These are phyloP conservation scores for Chrysosporium queenslandicum DNA, from an alignment of 2,329 filamentous ascomycete genomes.

Conservation along the genomic window DNA sequence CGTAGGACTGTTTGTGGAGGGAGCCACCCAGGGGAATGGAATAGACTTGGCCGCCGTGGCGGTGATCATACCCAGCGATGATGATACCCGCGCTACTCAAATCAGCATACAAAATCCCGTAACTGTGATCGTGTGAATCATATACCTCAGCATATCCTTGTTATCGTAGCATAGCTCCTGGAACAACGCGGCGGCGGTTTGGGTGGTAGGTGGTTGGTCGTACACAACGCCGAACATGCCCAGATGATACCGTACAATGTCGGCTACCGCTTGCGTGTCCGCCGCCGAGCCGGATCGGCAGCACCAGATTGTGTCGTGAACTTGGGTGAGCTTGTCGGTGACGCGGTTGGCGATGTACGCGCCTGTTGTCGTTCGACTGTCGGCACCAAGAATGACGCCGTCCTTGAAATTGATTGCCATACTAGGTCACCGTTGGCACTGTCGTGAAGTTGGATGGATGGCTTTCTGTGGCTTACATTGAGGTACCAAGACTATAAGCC, in stretches of 20 bases:
- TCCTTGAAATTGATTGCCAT: slow-evolving; percentile 99
- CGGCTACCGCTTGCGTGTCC: slow-evolving; percentile 94
- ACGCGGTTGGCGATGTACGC: slow-evolving; percentile 98
- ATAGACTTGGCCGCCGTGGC: slow-evolving; percentile 94
- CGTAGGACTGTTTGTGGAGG: slow-evolving; percentile 91
- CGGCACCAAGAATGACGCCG: slow-evolving; percentile 90
- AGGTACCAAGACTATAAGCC: slow-evolving; percentile 71
- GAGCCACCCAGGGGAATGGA: slow-evolving; percentile 93
- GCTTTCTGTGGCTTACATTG: slow-evolving; percentile 58
- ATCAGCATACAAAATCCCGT: not conserved
- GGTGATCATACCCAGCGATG: slow-evolving; percentile 93
- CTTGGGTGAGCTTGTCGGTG: slow-evolving; percentile 96
- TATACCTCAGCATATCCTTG: slow-evolving; percentile 80
- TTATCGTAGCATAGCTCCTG: slow-evolving; percentile 97
- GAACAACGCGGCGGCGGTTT: slow-evolving; percentile 90
- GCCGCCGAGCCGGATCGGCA: slow-evolving; percentile 95
- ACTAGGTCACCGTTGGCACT: slow-evolving; percentile 40
- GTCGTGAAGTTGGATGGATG: slow-evolving; percentile 19
- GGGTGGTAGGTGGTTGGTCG: slow-evolving; percentile 81
- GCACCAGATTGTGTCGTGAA: slow-evolving; percentile 99
- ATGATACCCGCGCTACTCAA: slow-evolving; percentile 75
- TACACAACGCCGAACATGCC: slow-evolving; percentile 86
- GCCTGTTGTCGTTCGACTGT: slow-evolving; percentile 94
- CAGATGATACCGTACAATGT: slow-evolving; percentile 95
- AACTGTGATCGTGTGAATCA: not conserved